These are phyloP conservation scores for Talaromyces sp. DNA, from an alignment of 2,329 filamentous ascomycete genomes.

Conservation along the genomic window DNA sequence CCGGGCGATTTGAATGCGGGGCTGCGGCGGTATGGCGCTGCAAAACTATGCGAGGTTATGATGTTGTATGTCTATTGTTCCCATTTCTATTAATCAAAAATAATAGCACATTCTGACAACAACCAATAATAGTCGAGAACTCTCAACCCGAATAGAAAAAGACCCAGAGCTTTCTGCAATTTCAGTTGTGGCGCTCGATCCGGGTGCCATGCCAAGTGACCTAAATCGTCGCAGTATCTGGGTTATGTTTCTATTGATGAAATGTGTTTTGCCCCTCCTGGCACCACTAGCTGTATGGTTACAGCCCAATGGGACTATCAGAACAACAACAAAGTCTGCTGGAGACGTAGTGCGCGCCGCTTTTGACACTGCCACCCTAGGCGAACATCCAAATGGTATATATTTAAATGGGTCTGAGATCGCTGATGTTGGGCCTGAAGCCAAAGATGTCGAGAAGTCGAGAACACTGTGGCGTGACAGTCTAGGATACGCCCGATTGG, in stretches of 20 bases:
- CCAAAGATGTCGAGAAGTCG: conserved; percentile 10
- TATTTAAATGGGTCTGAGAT: conserved; percentile 5
- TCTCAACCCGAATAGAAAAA: conserved; percentile 33
- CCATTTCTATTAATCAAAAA: background rate
- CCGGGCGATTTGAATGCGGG: conserved; percentile 18
- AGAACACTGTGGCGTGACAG: conserved; percentile 12
- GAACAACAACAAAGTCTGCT: conserved; percentile 2
- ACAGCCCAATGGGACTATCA: background rate
- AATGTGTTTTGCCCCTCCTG: background rate
- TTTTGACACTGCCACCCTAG: conserved; percentile 4
- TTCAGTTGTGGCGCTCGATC: conserved; percentile 34
- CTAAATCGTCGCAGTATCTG: conserved; percentile 21
- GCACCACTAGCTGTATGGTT: background rate
- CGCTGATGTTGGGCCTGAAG: conserved; percentile 8
- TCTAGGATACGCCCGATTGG: conserved; percentile 9
- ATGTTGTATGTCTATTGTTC: conserved; percentile 20
- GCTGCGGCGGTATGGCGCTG: conserved; percentile 35
- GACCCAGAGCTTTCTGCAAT: conserved; percentile 24
- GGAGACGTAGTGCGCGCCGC: conserved; percentile 4
- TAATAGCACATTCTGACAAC: background rate
- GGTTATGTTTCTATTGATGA: conserved; percentile 13
- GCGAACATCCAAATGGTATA: conserved; percentile 7
- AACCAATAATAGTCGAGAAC: conserved; percentile 16
- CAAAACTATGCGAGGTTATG: conserved; percentile 36
- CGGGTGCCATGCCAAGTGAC: conserved; percentile 33